Evolutionary conservation across 2,329 filamentous ascomycete genomes (phyloP).

Genomic region (Cladophialophora immunda): DNA sequence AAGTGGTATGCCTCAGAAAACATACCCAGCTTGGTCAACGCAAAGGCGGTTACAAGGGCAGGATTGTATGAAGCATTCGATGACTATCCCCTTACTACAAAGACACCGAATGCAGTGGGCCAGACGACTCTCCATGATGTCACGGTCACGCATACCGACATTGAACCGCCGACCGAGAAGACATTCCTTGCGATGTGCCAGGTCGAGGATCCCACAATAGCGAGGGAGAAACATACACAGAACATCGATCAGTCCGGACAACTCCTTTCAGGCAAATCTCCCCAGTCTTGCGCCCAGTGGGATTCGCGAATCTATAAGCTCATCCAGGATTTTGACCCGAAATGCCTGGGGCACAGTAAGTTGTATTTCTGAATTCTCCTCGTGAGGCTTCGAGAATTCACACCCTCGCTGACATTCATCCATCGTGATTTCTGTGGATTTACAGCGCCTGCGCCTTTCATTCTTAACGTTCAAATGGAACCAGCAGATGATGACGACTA

Average conservation of each 20-base stretch:
- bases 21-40: conserved; percentile 1
- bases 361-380: not conserved
- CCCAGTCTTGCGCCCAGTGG: not conserved
- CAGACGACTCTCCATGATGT: conserved; percentile 15
- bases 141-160: conserved; percentile 9
- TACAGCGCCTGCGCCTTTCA: conserved; percentile 15
- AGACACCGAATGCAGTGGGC: conserved; percentile 5
- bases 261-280: not conserved
- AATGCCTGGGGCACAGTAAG: conserved; percentile 11
- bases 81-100: conserved; percentile 15
- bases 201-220: not conserved
- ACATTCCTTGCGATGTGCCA: conserved; percentile 16
- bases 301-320: conserved; percentile 19
- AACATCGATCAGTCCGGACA: not conserved
- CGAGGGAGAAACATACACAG: not conserved
- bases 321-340: conserved; percentile 20
- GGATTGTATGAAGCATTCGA: conserved; percentile 16
- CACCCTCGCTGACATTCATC: not conserved
- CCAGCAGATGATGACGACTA: conserved; percentile 21
- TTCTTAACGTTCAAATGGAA: conserved; percentile 21
- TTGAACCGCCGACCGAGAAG: conserved; percentile 21
- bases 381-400: not conserved
- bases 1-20: conserved; percentile 15
- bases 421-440: not conserved
- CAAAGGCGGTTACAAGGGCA: conserved; percentile 7